Percentiles rank a stretch among this genome's conserved stretches.
Conservation (phyloP, 495 filamentous ascomycete genomes). For the Daldinia grandis region DNA sequence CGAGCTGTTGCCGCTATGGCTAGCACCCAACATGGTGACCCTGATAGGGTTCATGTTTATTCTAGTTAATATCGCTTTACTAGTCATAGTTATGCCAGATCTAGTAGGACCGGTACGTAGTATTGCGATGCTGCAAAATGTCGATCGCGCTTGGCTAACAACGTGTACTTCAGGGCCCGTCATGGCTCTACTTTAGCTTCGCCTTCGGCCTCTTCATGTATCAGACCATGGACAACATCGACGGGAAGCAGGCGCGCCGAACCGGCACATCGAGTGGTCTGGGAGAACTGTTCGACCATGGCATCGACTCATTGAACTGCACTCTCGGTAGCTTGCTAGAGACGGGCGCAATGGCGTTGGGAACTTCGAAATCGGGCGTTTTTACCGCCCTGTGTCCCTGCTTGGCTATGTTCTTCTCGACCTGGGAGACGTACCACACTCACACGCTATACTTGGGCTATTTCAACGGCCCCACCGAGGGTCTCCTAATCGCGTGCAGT, state of each 20-base stretch:
- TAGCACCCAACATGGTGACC: slow-evolving; percentile 98
- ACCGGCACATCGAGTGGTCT: slow-evolving; percentile 95
- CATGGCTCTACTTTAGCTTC: slow-evolving; percentile 95
- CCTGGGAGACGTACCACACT: slow-evolving; percentile 99
- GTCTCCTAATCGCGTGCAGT: slow-evolving; percentile 83
- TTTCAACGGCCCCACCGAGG: slow-evolving; percentile 97
- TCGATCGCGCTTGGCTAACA: slow-evolving; percentile 22
- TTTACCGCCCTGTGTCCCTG: slow-evolving; percentile 92
- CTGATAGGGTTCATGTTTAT: slow-evolving; percentile 95
- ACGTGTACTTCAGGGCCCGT: slow-evolving; percentile 67
- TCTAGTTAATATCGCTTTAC: slow-evolving; percentile 79
- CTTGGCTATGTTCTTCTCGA: slow-evolving; percentile 98
- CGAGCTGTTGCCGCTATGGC: slow-evolving; percentile 89
- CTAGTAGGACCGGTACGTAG: slow-evolving; percentile 82
- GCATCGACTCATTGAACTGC: slow-evolving; percentile 97
- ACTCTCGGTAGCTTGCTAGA: slow-evolving; percentile 89
- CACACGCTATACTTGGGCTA: slow-evolving; percentile 97
- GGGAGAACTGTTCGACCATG: slow-evolving; percentile 97
- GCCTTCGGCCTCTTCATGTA: slow-evolving; percentile 96
- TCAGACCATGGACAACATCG: slow-evolving; percentile 97
- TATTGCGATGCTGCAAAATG: background rate
- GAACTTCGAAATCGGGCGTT: slow-evolving; percentile 79
- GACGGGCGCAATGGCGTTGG: slow-evolving; percentile 89
- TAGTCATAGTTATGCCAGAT: slow-evolving; percentile 88
- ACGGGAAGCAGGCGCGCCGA: slow-evolving; percentile 94